Percentiles rank a stretch among this genome's conserved stretches.
Conservation (phyloP, 2,329 filamentous ascomycete species). For the Neofusicoccum kwambonambiense region DNA sequence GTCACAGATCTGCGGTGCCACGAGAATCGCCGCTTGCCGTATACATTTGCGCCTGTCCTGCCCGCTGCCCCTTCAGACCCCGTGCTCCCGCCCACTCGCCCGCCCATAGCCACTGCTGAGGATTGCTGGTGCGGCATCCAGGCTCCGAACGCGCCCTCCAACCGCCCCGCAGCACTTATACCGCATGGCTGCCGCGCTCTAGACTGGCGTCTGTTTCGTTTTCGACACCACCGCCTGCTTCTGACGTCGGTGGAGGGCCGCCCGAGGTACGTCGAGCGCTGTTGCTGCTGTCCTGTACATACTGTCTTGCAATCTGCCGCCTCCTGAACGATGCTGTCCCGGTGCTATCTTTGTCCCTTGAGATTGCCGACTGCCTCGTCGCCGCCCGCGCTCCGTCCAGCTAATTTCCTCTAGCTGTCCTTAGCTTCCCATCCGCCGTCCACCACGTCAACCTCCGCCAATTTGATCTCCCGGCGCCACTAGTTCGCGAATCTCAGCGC, state of each 20-base stretch:
- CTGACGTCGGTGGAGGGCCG: slow-evolving; percentile 12
- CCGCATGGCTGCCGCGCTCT: slow-evolving; percentile 6
- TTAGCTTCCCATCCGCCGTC: slow-evolving; percentile 20
- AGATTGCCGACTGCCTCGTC: slow-evolving; percentile 22
- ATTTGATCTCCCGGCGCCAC: slow-evolving; percentile 1
- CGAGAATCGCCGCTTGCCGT: slow-evolving; percentile 25
- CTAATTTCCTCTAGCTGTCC: slow-evolving; percentile 19
- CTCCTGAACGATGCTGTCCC: slow-evolving; percentile 19
- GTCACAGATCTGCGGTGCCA: slow-evolving; percentile 23
- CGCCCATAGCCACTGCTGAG: background rate
- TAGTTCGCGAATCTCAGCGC: slow-evolving; percentile 10
- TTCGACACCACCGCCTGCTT: background rate
- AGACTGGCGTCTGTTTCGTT: background rate
- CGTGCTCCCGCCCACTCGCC: slow-evolving; percentile 9
- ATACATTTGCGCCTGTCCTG: slow-evolving; percentile 22
- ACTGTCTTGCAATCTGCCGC: slow-evolving; percentile 20
- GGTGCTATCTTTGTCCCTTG: slow-evolving; percentile 22
- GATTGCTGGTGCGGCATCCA: background rate
- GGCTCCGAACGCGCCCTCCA: background rate
- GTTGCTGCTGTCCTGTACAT: slow-evolving; percentile 19
- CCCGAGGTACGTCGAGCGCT: slow-evolving; percentile 3
- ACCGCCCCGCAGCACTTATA: background rate
- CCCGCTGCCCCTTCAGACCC: slow-evolving; percentile 14
- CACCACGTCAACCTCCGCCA: slow-evolving; percentile 26
- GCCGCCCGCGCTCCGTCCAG: slow-evolving; percentile 14